Evolutionary conservation across 352 stramenopile species (phyloP).

Genomic region (Globisporangium takayamanum): DNA sequence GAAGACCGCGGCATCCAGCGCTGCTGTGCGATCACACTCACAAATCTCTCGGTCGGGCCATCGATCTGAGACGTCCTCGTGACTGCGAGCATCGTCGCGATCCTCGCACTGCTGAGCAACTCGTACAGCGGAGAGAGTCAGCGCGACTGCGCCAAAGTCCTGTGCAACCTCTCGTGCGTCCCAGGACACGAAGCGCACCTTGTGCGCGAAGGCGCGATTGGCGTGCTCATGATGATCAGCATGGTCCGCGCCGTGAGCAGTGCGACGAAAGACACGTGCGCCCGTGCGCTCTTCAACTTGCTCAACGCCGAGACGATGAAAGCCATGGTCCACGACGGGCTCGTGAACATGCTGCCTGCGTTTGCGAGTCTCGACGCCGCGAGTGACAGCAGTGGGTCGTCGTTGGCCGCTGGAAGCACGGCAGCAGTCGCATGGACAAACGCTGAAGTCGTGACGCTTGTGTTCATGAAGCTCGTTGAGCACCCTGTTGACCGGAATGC

Average conservation of each 20-base stretch:
- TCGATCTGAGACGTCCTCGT: conserved; percentile 44
- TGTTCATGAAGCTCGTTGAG: conserved; percentile 54
- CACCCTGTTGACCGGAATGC: conserved; percentile 37
- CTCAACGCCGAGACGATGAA: conserved; percentile 53
- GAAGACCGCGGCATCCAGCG: conserved; percentile 43
- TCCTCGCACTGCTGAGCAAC: conserved; percentile 60
- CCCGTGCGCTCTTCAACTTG: conserved; percentile 60
- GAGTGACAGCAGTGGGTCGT: neutral
- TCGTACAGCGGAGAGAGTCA: conserved; percentile 82
- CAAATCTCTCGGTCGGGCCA: conserved; percentile 51
- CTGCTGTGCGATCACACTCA: conserved; percentile 63
- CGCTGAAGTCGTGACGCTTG: conserved; percentile 33
- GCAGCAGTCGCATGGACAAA: conserved; percentile 8
- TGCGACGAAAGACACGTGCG: conserved; percentile 63
- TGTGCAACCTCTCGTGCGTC: conserved; percentile 70
- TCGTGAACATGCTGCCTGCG: conserved; percentile 56
- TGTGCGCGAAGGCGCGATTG: conserved; percentile 49
- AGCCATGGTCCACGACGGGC: conserved; percentile 52
- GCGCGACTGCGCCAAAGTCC: conserved; percentile 58
- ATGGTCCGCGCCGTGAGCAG: conserved; percentile 62
- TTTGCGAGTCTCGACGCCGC: conserved; percentile 24
- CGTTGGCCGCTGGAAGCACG: neutral
- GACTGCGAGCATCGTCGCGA: conserved; percentile 35
- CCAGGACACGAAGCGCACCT: conserved; percentile 37
- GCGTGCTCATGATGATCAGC: conserved; percentile 73